Conservation (phyloP, 2,329 filamentous ascomycete species). For the Alternaria panax region DNA sequence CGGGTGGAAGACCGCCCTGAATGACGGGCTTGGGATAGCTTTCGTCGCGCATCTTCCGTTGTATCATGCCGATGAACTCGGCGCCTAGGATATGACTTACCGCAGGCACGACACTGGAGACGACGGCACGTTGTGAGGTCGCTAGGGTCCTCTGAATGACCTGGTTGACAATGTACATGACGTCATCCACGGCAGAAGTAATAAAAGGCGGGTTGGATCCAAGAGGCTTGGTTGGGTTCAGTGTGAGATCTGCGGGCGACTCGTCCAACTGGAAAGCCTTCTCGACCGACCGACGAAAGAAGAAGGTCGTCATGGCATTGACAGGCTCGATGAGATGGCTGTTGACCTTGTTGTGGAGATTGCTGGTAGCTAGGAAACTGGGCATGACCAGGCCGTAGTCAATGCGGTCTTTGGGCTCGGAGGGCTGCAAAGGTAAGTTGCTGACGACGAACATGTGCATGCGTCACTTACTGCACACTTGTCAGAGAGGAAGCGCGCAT, state of each 20-base stretch:
- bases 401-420: slow-evolving; percentile 59
- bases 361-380: slow-evolving; percentile 77
- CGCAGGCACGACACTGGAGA: slow-evolving; percentile 78
- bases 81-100: slow-evolving; percentile 80
- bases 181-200: slow-evolving; percentile 93
- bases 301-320: slow-evolving; percentile 92
- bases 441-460: slow-evolving; percentile 7
- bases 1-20: slow-evolving; percentile 82
- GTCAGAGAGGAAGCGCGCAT: slow-evolving; percentile 84
- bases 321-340: slow-evolving; percentile 80
- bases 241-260: slow-evolving; percentile 76
- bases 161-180: slow-evolving; percentile 98
- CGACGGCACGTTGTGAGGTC: slow-evolving; percentile 81
- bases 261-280: slow-evolving; percentile 98
- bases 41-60: slow-evolving; percentile 97
- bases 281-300: slow-evolving; percentile 94
- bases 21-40: slow-evolving; percentile 83
- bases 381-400: slow-evolving; percentile 70
- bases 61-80: slow-evolving; percentile 96
- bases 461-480: slow-evolving; percentile 76
- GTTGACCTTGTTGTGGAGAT: slow-evolving; percentile 78
- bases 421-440: slow-evolving; percentile 34
- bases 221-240: slow-evolving; percentile 75
- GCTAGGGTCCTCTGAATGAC: slow-evolving; percentile 86
- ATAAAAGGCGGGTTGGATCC: slow-evolving; percentile 86